These are phyloP conservation scores for Aristolochia fimbriata DNA, from an alignment of 164 flowering plant genomes.

Conservation along the genomic window DNA sequence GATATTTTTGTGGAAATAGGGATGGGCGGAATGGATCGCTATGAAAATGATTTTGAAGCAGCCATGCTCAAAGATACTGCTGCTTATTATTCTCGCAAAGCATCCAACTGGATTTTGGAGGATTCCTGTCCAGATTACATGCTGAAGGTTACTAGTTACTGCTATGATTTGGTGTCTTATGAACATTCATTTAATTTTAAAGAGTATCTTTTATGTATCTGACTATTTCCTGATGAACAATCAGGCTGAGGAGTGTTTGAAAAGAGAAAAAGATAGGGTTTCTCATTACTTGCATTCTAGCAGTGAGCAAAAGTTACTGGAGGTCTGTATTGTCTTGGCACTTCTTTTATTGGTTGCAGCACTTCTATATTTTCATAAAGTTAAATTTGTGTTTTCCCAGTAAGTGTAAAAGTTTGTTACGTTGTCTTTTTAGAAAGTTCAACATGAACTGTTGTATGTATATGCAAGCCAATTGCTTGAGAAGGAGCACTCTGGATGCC, in stretches of 20 bases:
- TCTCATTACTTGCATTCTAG: conserved; percentile 74
- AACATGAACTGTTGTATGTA: conserved; percentile 22
- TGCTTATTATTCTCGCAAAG: conserved; percentile 75
- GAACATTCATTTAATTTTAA: not conserved
- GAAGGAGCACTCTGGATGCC: conserved; percentile 94
- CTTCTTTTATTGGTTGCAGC: not conserved
- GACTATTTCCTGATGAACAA: not conserved
- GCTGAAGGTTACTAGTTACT: conserved; percentile 36
- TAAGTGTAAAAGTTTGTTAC: not conserved
- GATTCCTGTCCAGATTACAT: conserved; percentile 91
- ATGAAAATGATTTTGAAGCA: conserved; percentile 62
- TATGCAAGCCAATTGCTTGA: conserved; percentile 73
- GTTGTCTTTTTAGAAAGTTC: conserved; percentile 20
- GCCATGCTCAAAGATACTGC: conserved; percentile 56
- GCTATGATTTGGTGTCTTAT: not conserved
- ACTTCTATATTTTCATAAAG: not conserved
- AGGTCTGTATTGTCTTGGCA: conserved; percentile 27
- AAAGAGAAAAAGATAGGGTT: conserved; percentile 76
- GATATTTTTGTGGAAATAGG: conserved; percentile 81
- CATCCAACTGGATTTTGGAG: conserved; percentile 70
- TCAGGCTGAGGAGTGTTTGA: conserved; percentile 85
- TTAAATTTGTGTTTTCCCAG: not conserved
- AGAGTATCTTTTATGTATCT: not conserved
- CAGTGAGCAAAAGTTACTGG: conserved; percentile 68
- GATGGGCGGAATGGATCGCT: conserved; percentile 60